Percentiles rank a stretch among this genome's conserved stretches.
phyloP scores from a whole-genome alignment of 768 basidiomycete species.

The Obba rivulosa region DNA sequence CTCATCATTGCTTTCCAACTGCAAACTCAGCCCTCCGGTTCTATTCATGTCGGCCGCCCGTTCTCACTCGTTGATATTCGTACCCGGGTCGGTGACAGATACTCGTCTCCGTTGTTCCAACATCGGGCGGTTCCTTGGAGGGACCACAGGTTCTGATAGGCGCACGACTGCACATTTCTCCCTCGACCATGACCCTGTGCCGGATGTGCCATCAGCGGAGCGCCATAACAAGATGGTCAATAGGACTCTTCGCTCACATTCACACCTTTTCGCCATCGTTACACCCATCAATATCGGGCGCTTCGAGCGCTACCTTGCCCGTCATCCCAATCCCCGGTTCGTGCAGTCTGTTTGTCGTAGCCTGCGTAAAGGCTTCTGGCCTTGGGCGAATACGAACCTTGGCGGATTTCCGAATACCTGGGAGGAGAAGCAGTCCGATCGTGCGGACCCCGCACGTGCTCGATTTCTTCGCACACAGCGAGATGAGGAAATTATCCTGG shows the following conservation, averaged over 20 bases:
- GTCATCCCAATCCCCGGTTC: constrained; percentile 34
- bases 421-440: background rate
- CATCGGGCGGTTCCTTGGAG: no score
- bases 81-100: no score
- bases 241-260: constrained; percentile 21
- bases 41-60: no score
- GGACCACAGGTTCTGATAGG: no score
- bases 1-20: no score
- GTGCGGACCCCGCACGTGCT: background rate
- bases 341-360: constrained; percentile 28
- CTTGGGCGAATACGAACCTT: constrained; percentile 26
- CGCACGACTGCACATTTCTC: constrained; percentile 11
- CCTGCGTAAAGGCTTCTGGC: constrained; percentile 41
- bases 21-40: no score
- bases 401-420: constrained; percentile 21
- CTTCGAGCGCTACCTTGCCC: constrained; percentile 21
- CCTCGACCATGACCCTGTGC: constrained; percentile 8
- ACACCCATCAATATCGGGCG: constrained; percentile 30
- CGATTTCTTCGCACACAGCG: background rate
- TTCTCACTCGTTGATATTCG: no score
- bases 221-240: constrained; percentile 11
- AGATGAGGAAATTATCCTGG: constrained; percentile 11
- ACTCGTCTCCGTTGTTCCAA: no score
- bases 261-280: constrained; percentile 30
- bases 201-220: constrained; percentile 5